Percentiles rank a stretch among this genome's conserved stretches.
phyloP scores from a whole-genome alignment of 2,329 filamentous ascomycete species.

The Fusarium sp. region DNA sequence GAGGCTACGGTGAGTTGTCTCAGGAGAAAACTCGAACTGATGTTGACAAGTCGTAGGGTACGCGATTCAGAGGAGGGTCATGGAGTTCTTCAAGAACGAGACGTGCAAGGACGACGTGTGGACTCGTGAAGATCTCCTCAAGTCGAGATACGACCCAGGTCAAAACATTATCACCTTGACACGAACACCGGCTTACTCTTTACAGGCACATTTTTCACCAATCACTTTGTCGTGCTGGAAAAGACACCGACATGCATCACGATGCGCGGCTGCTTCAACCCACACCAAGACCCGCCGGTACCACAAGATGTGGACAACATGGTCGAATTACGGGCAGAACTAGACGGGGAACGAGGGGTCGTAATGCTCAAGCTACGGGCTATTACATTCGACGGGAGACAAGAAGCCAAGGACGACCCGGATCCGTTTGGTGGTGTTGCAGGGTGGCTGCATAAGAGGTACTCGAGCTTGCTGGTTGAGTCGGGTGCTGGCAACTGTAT shows the following conservation, averaged over 20 bases:
- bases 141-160: slow-evolving; percentile 41
- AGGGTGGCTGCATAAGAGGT: slow-evolving; percentile 39
- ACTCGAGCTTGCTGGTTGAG: slow-evolving; percentile 37
- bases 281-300: slow-evolving; percentile 7
- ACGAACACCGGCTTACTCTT: neutral
- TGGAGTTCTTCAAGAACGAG: slow-evolving; percentile 28
- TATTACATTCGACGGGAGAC: slow-evolving; percentile 35
- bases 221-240: slow-evolving; percentile 34
- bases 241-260: slow-evolving; percentile 33
- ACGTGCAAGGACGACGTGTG: slow-evolving; percentile 29
- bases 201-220: slow-evolving; percentile 39
- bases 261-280: slow-evolving; percentile 33
- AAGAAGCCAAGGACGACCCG: slow-evolving; percentile 22
- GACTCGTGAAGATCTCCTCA: slow-evolving; percentile 33
- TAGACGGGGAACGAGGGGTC: slow-evolving; percentile 5
- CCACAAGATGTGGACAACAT: slow-evolving; percentile 29
- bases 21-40: rapidly evolving
- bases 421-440: slow-evolving; percentile 36
- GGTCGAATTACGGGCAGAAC: slow-evolving; percentile 23
- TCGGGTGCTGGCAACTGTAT: slow-evolving; percentile 41
- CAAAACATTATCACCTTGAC: neutral
- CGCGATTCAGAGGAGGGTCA: slow-evolving; percentile 29
- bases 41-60: neutral
- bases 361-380: slow-evolving; percentile 17
- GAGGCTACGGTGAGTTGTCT: slow-evolving; percentile 33